Base-by-base conservation (phyloP, 768 basidiomycete species). In the Vararia minispora region DNA sequence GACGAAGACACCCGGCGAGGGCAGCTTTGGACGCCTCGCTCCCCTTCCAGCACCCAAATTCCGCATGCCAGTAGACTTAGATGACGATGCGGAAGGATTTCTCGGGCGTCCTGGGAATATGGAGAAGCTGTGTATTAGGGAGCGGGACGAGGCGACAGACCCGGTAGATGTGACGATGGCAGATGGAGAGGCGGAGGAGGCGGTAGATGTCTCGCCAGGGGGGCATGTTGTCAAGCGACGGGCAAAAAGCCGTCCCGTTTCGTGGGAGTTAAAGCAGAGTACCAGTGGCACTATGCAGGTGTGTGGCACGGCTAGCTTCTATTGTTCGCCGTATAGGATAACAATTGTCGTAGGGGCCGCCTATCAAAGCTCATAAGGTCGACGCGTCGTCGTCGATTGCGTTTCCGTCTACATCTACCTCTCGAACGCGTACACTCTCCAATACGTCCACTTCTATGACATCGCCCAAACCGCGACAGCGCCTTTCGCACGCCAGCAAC, bases 191-290 rank as follows among this genome's bases (percentile, higher is more conserved):
- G 47, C 46, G 18, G 78, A 81, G 51, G 74, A 79, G 22, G 74
- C 65, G 3, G 79, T 77, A 44, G 75, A 74, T 1, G 65, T 85
- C 41, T 86, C 82, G 0, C 83, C 83, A 2, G 80, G 79, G 10
- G 83, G 82, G 0, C 83, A 84, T 56, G 63, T 87, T 40, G 70
- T 66, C 27, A 86, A 87, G 57, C 68, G 82, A 40, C 73, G 83
- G 9, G 83, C 82, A 1, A 74, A 79, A 9, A 74, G 79, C 20
- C 66, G 82, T 36, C 83, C 81, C 2, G 64, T 84, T 11, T 85
- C 83, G 14, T 74, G 13, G 69, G 76, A 54, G 68, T 68, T 44
- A 56, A 63, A 36, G 31, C 50, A 53, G 37, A 57, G 60, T 38
- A 71, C 74, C 12, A 23, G 18, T 26, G 25, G 22, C 17, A 27